Base-by-base conservation (phyloP, 2,329 filamentous ascomycete species). In the Madurella fahalii region DNA sequence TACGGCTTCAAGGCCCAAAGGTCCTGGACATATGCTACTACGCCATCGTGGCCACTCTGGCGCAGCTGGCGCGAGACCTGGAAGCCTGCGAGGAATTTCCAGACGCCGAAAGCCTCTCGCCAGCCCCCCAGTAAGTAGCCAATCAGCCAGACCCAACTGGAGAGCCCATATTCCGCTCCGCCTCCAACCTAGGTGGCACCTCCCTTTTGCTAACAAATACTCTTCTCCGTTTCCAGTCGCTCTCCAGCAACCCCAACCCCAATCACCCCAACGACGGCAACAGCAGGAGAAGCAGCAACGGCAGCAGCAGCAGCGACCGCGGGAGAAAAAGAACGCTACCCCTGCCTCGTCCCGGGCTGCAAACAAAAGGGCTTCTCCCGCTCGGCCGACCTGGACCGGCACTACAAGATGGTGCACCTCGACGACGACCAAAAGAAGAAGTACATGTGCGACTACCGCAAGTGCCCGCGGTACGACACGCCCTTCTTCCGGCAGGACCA, bases 401-500 rank as follows among this genome's bases (percentile, higher is more conserved):
- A 83, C 65, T 73, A 74, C 62, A 69, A 71, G 49, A 77, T 79
- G 61, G 71, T 74, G 15, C 81, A 84, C 64, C 65, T 68, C 12
- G 68, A 70, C 0, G 69, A 70, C 2, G 67, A 68, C 16, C 62
- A 72, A 46, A 78, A 77, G 58, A 69, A 72, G 12, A 65, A 70
- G 16, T 79, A 71, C 61, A 67, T 64, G 17, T 84, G 81, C 66
- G 80, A 83, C 70, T 82, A 81, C 61, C 65, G 68, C 16, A 70
- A 65, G 49, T 83, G 81, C 63, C 56, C 65, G 20, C 75, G 81
- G 8, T 68, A 67, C 30, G 63, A 65, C 5, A 67, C 73, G 2
- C 75, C 79, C 2, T 83, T 83, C 62, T 71, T 72, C 60, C 74
- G 81, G 34, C 74, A 76, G 32, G 81, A 84, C 58, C 81, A 83